Conservation (phyloP, 805 yeast genomes). For the Pichia kluyveri region DNA sequence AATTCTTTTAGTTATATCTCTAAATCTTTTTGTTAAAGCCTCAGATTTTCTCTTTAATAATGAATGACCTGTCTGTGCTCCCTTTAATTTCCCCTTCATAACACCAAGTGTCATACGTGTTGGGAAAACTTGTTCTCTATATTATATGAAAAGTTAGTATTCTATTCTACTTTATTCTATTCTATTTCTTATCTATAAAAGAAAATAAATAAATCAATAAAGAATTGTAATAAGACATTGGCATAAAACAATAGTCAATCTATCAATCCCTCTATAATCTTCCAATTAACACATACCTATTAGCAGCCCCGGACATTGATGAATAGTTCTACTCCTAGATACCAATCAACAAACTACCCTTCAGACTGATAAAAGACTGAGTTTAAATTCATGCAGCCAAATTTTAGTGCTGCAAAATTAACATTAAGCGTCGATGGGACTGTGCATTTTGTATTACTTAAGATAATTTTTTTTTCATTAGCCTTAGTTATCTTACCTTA, state of each 20-base stretch:
- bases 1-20: slow-evolving; percentile 90
- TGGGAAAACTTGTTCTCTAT: slow-evolving; percentile 91
- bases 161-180: no score
- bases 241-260: no score
- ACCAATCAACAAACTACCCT: no score
- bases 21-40: slow-evolving; percentile 90
- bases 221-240: no score
- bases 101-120: slow-evolving; percentile 94
- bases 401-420: no score
- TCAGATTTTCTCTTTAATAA: slow-evolving; percentile 91
- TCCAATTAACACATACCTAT: slow-evolving; percentile 14
- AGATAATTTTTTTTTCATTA: no score
- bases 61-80: slow-evolving; percentile 95
- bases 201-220: no score
- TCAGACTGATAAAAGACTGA: no score
- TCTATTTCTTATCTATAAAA: no score
- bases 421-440: no score
- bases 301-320: slow-evolving; percentile 20
- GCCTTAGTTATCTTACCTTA: no score
- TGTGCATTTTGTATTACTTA: no score
- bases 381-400: not conserved
- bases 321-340: not conserved
- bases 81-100: slow-evolving; percentile 93
- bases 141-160: slow-evolving; percentile 9
- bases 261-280: not conserved